Conservation (phyloP, 495 filamentous ascomycete species). For the Recurvomyces mirabilis region DNA sequence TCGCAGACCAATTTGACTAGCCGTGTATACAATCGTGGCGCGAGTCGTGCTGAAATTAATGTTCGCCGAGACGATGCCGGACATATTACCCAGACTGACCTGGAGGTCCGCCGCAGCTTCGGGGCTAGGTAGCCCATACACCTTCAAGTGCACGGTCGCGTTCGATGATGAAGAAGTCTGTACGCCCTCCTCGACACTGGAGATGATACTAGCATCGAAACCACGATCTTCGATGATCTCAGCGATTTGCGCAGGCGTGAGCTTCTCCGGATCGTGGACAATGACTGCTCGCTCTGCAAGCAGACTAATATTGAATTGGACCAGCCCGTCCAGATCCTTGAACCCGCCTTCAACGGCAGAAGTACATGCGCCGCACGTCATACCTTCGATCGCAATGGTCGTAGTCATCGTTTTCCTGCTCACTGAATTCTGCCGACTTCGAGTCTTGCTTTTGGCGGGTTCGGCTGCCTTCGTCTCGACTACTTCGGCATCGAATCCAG, state of each 20-base stretch:
- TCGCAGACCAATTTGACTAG: conserved; percentile 63
- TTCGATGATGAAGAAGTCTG: conserved; percentile 33
- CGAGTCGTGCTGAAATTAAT: conserved; percentile 58
- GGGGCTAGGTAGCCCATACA: conserved; percentile 68
- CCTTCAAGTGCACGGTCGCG: conserved; percentile 57
- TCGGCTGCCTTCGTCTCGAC: conserved; percentile 27
- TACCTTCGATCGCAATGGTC: conserved; percentile 77
- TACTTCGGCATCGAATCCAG: conserved; percentile 35
- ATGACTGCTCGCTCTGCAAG: conserved; percentile 86
- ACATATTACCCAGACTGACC: conserved; percentile 47
- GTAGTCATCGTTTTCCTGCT: conserved; percentile 45
- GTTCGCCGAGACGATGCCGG: conserved; percentile 63
- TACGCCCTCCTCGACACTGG: conserved; percentile 40
- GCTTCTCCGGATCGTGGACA: conserved; percentile 60
- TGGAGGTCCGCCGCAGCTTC: conserved; percentile 61
- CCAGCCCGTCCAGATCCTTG: conserved; percentile 59
- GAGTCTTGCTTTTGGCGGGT: neutral
- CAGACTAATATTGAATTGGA: conserved; percentile 85
- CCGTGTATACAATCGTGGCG: conserved; percentile 57
- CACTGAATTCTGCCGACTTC: conserved; percentile 13
- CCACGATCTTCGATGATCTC: conserved; percentile 81
- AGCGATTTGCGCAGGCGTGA: conserved; percentile 60
- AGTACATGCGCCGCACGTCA: conserved; percentile 96
- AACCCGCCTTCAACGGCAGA: conserved; percentile 82
- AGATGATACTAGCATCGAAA: conserved; percentile 78